Evolutionary conservation across 768 basidiomycete species (phyloP).

Genomic region (Naganishia vaughanmartiniae): DNA sequence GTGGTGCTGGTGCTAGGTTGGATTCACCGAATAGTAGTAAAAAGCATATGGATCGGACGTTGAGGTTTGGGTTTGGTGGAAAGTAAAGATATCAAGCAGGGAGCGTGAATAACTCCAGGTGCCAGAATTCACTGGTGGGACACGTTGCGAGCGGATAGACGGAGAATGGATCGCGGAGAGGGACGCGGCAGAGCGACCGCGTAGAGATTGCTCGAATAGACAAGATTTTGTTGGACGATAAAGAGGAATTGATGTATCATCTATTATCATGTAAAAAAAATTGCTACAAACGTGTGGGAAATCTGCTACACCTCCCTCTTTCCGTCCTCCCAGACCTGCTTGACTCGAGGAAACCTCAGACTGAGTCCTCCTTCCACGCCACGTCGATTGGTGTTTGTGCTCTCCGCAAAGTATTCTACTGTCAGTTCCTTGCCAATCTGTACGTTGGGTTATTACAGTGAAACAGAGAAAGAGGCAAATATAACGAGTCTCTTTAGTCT

Average conservation of each 20-base stretch:
- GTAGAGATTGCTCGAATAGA: too few species aligned
- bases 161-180: too few species aligned
- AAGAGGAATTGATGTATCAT: neutral
- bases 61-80: slow-evolving; percentile 19
- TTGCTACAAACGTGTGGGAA: neutral
- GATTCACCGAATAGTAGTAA: slow-evolving; percentile 1
- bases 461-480: neutral
- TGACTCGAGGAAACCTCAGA: slow-evolving; percentile 47
- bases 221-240: too few species aligned
- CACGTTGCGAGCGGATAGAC: too few species aligned
- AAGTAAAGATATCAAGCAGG: too few species aligned
- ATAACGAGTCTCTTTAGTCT: too few species aligned
- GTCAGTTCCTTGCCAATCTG: slow-evolving; percentile 49
- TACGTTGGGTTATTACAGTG: neutral
- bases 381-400: slow-evolving; percentile 33
- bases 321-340: slow-evolving; percentile 45
- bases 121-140: too few species aligned
- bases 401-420: slow-evolving; percentile 49
- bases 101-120: too few species aligned
- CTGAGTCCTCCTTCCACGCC: slow-evolving; percentile 33
- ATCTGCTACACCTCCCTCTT: slow-evolving; percentile 30
- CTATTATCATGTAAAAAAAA: neutral
- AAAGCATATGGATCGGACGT: neutral
- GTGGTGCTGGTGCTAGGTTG: neutral
- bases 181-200: too few species aligned